Conservation (phyloP, 345 rosid genomes). For the Salix udensis region DNA sequence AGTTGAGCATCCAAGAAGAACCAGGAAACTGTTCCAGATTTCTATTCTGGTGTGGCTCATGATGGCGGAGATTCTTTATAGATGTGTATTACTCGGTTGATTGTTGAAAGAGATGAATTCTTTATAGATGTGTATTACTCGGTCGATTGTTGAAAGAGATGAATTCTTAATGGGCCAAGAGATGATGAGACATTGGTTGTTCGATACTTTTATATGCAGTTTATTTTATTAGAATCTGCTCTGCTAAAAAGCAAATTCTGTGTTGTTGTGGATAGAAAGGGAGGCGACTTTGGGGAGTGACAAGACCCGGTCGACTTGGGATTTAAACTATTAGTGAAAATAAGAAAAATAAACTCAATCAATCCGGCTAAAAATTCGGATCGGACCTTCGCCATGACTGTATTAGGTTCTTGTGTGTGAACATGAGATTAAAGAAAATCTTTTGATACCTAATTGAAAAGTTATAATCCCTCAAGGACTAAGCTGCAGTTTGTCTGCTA, state of each 20-base stretch:
- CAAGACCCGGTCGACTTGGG: no score
- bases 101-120: slow-evolving; percentile 12
- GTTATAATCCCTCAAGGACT: not conserved
- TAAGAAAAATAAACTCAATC: no score
- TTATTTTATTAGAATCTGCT: not conserved
- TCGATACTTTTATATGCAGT: not conserved
- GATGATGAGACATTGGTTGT: slow-evolving; percentile 3
- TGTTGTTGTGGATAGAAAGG: not conserved
- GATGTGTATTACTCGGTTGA: slow-evolving; percentile 14
- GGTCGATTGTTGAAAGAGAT: slow-evolving; percentile 12
- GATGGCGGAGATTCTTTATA: slow-evolving; percentile 24
- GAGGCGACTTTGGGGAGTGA: no score
- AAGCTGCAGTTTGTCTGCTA: not conserved
- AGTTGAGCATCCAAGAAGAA: slow-evolving; percentile 17
- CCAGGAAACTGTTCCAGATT: slow-evolving; percentile 19
- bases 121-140: slow-evolving; percentile 18
- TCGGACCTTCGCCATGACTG: no score
- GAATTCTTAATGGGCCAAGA: slow-evolving; percentile 15
- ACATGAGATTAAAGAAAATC: not conserved
- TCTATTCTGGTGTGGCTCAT: slow-evolving; percentile 29
- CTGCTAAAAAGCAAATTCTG: not conserved
- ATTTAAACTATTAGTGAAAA: no score
- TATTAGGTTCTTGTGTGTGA: not conserved
- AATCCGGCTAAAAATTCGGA: no score
- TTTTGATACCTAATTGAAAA: not conserved